Percentiles rank a stretch among this genome's conserved stretches.
Conservation (phyloP, 371 early-diverging fungal genomes). For the Mortierella polycephala region DNA sequence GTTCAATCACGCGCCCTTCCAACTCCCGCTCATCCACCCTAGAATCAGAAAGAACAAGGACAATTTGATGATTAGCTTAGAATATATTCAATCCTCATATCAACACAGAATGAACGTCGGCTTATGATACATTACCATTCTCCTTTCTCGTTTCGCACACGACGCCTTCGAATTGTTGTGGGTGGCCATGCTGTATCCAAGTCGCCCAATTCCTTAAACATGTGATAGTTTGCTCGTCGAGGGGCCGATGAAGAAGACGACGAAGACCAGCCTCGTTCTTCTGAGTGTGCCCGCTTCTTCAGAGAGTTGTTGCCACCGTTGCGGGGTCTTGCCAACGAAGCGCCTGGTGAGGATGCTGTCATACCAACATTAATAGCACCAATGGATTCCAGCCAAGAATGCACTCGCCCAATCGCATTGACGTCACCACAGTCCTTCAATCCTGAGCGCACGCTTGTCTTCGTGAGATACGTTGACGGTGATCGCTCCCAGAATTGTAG, state of each 20-base stretch:
- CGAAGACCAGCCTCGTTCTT: constrained; percentile 47
- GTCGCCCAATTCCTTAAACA: neutral
- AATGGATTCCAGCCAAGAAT: constrained; percentile 82
- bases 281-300: constrained; percentile 31
- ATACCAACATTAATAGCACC: constrained; percentile 81
- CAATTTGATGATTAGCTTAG: neutral
- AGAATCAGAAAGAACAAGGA: neutral
- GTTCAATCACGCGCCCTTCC: constrained; percentile 73
- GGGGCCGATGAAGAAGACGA: constrained; percentile 42
- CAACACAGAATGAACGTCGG: too few relatives aligned
- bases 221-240: constrained; percentile 4
- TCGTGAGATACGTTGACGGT: constrained; percentile 79
- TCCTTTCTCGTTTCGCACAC: constrained; percentile 71
- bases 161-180: constrained; percentile 61
- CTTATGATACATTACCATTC: constrained; percentile 62
- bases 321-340: constrained; percentile 44
- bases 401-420: constrained; percentile 91
- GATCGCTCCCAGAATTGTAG: constrained; percentile 75
- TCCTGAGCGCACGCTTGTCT: constrained; percentile 75
- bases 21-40: constrained; percentile 75
- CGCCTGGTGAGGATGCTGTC: constrained; percentile 51
- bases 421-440: constrained; percentile 84
- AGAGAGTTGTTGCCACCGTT: constrained; percentile 46
- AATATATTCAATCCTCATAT: neutral
- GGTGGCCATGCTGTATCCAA: constrained; percentile 32